Conservation (phyloP, 2,329 filamentous ascomycete genomes). For the Gaeumannomyces tritici region DNA sequence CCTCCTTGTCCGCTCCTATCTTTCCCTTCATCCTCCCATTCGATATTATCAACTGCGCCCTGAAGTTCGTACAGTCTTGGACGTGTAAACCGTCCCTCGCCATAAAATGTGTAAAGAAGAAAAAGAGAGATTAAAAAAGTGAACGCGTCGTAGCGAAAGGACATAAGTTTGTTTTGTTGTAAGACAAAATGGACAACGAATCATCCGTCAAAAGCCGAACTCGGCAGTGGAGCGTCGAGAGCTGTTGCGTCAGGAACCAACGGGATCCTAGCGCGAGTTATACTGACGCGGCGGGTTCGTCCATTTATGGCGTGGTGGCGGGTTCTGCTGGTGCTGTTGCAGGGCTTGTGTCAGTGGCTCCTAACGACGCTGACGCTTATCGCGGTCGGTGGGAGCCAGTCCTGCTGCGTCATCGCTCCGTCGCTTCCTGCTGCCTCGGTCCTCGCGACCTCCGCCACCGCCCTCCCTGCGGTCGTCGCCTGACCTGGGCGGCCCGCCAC, state of each 20-base stretch:
- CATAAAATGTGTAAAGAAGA: background rate
- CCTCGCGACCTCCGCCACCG: conserved; percentile 23
- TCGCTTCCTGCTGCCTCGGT: conserved; percentile 29
- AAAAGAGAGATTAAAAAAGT: background rate
- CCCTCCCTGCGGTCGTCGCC: conserved; percentile 20
- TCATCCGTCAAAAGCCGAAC: background rate
- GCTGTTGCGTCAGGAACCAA: background rate
- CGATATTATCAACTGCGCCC: background rate
- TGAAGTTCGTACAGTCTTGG: background rate
- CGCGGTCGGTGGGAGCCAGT: conserved; percentile 32
- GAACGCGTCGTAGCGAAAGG: background rate
- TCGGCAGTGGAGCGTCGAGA: background rate
- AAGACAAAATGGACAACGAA: background rate
- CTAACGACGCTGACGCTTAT: conserved; percentile 45
- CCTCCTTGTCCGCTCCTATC: background rate
- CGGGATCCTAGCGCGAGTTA: background rate
- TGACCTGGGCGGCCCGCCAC: conserved; percentile 15
- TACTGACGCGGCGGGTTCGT: background rate
- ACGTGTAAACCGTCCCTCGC: background rate
- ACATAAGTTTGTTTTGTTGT: background rate
- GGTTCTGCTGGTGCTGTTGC: background rate
- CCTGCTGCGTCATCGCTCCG: conserved; percentile 43
- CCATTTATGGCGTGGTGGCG: background rate
- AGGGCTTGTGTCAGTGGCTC: background rate
- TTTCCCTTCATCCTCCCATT: background rate